Conservation (phyloP, 208 protist genomes). For the Trypanosoma scelopori region DNA sequence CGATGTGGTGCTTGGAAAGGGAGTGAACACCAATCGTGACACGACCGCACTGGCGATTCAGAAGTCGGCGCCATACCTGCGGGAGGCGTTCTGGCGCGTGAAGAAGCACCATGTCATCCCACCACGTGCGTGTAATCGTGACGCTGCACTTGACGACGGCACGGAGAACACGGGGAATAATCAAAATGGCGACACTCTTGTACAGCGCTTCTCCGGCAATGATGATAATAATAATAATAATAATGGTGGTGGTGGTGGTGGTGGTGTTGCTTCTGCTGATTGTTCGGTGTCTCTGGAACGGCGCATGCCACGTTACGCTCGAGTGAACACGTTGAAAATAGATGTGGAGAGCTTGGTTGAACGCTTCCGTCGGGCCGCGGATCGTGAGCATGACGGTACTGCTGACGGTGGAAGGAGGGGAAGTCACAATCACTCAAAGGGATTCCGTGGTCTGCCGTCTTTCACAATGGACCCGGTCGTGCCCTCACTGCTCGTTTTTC, state of each 20-base stretch:
- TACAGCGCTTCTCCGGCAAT: too few species aligned
- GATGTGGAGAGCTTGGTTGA: constrained; percentile 60
- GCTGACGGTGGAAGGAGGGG: neutral
- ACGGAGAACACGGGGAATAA: neutral
- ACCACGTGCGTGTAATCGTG: constrained; percentile 40
- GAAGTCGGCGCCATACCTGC: constrained; percentile 67
- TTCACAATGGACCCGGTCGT: constrained; percentile 78
- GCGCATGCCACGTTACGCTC: constrained; percentile 76
- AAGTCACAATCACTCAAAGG: neutral
- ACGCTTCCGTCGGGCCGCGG: constrained; percentile 50
- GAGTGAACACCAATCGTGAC: constrained; percentile 84
- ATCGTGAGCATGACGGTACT: constrained; percentile 20
- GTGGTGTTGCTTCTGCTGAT: neutral
- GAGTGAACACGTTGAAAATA: constrained; percentile 89
- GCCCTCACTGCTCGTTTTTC: constrained; percentile 83
- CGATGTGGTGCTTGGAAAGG: constrained; percentile 84
- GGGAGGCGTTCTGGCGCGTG: constrained; percentile 78
- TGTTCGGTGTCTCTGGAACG: neutral
- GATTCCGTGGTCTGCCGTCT: constrained; percentile 35
- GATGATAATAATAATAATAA: neutral
- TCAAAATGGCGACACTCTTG: neutral
- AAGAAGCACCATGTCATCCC: constrained; percentile 80
- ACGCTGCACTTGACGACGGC: constrained; percentile 14
- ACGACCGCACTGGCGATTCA: constrained; percentile 73
- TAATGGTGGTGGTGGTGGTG: constrained; percentile 1